Conservation (phyloP, 2,329 filamentous ascomycete species). For the Pseudogymnoascus sp. region DNA sequence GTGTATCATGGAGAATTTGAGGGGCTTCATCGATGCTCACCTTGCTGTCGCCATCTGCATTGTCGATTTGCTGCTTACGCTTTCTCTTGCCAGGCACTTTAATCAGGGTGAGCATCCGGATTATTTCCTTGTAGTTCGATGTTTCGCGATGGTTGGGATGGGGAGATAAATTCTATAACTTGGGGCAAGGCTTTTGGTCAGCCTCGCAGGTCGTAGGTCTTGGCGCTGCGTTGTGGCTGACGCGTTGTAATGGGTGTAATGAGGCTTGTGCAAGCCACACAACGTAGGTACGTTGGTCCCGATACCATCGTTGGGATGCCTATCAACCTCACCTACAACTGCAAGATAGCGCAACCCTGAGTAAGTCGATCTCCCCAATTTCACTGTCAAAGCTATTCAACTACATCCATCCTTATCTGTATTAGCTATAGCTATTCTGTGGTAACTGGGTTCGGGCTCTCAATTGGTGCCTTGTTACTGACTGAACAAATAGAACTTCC, state of each 20-base stretch:
- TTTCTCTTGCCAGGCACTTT: constrained; percentile 26
- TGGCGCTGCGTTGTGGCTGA: constrained; percentile 7
- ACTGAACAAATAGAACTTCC: not conserved
- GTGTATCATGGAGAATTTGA: not conserved
- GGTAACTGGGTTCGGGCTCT: not conserved
- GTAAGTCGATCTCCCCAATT: not conserved
- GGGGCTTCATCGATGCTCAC: not conserved
- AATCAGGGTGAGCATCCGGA: constrained; percentile 23
- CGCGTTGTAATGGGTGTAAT: constrained; percentile 6
- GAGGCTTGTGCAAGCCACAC: constrained; percentile 8
- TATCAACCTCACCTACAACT: constrained; percentile 7
- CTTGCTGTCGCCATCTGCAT: not conserved
- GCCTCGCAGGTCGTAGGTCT: not conserved
- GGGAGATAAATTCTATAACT: not conserved
- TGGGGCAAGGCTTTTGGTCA: not conserved
- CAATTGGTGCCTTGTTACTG: constrained; percentile 5
- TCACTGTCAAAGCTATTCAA: not conserved
- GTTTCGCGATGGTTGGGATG: not conserved
- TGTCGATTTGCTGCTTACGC: constrained; percentile 17
- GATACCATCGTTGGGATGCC: constrained; percentile 6
- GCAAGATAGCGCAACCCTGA: constrained; percentile 3
- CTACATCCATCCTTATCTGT: not conserved
- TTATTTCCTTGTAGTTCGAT: constrained; percentile 1
- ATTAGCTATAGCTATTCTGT: not conserved
- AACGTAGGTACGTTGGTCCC: not conserved